Evolutionary conservation across 2,329 filamentous ascomycete genomes (phyloP), one percentile per base, ranked within the genome.

Genomic region (Ceratocystis cacaofunesta): DNA sequence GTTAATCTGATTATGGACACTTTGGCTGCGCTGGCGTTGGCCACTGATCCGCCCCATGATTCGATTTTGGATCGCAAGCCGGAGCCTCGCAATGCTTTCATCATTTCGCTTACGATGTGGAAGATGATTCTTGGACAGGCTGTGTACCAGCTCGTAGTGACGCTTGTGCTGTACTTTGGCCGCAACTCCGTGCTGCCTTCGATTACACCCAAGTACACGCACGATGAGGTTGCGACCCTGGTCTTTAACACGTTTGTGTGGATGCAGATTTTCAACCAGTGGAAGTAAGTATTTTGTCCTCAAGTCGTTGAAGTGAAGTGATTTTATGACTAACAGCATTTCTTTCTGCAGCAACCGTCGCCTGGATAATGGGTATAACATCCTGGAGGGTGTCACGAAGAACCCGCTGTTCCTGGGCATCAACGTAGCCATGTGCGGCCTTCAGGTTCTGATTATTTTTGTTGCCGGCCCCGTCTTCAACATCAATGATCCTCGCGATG

Each of bases 261-360:
- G 92, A 96, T 97, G 92, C 92, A 97, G 71, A 95, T 97, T 71
- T 97, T 97, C 79, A 97, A 97, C 76, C 88, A 95, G 73, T 89
- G 95, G 82, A 97, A 97, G 84, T 86, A 80, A 82, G 84, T 84
- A 28, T 48, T 32, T 50, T 58, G 5, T 30, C 15, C n/a, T 43
- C 4, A 19, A 19, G 19, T 61, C 46, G 10, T n/a, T 10, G 22
- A 43, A 62, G 2, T 64, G 22, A 6, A 1, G 5, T 25, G 22
- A 25, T 10, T 25, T 52, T 3, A 3, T 52, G 48, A 32, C 64
- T 64, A 64, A 64, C 64, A 28, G 6, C 8, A 12, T 22, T 50
- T 28, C 7, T 61, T 25, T 61, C 19, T 30, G 3, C 68, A 87
- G 83, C 78, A 96, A 95, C 77, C 90, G 92, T 67, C 90, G 92